Evolutionary conservation across 768 basidiomycete genomes (phyloP), one percentile per base, ranked within the genome.

Genomic region (Lactarius sp.): DNA sequence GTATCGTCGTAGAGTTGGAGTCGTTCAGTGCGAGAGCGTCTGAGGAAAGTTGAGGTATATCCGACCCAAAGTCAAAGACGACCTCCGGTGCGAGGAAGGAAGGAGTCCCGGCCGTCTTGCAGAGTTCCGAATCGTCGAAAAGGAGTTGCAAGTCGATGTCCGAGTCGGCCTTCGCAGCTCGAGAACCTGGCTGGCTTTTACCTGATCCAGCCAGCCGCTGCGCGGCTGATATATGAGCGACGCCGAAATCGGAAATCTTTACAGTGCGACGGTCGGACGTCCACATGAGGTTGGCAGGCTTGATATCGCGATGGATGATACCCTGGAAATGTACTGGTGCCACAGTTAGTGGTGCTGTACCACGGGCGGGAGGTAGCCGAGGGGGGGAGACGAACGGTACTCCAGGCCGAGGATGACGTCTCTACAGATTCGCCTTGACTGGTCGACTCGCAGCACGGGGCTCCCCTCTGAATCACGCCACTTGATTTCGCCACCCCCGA

Each of bases 301-400:
- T 99, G 78, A 99, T 98, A 77, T 99, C 97, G 61, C 97, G 92
- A 76, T 99, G 97, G 55, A 99, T 98, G 74, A 99, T 98, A 27
- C 96, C 97, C 72, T 98, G 94, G 70, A 89, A 85, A 73, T 99
- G 97, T 1, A 99, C 96, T 98, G 71, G n/a, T 61, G 9, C 41
- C 14, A 42, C 16, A 18, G 33, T 33, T 22, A 54, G 42, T 12
- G 16, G 31, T 37, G 9, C 3, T 12, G 36, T 36, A 55, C 46
- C 18, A 41, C 51, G 36, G 52, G 41, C 65, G 41, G 64, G 69
- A 62, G 47, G 59, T 52, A 59, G 59, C 20, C 18, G 31, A 46
- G 34, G 22, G 27, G 44, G 34, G 36, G 47, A 12, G 13, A 84
- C 96, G 70, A 70, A 97, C 96, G 78, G 74, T 98, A 99, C 73